A percentile compares a stretch with the other conserved stretches of the same genome.
Conservation (phyloP, 2,329 filamentous ascomycete species). For the Xylariaceae sp. region DNA sequence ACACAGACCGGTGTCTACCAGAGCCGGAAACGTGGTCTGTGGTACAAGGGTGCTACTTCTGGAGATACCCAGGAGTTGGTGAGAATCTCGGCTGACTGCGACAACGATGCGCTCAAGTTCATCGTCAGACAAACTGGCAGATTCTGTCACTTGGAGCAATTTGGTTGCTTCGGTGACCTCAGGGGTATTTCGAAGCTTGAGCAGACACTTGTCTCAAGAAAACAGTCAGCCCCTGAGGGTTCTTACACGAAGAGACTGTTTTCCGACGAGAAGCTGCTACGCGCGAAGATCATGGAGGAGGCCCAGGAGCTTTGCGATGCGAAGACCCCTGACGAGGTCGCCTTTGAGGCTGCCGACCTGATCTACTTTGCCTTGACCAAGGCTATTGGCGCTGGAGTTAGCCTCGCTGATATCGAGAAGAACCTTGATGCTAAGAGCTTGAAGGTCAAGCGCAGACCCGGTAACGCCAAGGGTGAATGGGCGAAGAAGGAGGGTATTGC, state of each 20-base stretch:
- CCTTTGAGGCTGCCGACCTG: conserved; percentile 90
- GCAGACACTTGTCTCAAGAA: conserved; percentile 77
- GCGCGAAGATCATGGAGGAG: conserved; percentile 98
- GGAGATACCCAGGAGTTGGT: conserved; percentile 90
- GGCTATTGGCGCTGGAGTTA: conserved; percentile 78
- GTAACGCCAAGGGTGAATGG: conserved; percentile 92
- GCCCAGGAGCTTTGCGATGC: conserved; percentile 92
- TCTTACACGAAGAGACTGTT: conserved; percentile 94
- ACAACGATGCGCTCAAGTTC: conserved; percentile 87
- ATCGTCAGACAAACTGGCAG: conserved; percentile 83
- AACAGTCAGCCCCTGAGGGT: conserved; percentile 73
- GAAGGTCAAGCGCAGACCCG: conserved; percentile 88
- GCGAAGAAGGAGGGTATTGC: conserved; percentile 73
- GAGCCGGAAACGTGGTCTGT: conserved; percentile 88
- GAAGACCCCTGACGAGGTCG: conserved; percentile 72
- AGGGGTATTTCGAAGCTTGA: conserved; percentile 78
- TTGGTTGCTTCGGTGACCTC: conserved; percentile 86
- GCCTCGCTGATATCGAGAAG: conserved; percentile 80
- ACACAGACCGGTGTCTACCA: conserved; percentile 84
- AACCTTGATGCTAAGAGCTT: conserved; percentile 92
- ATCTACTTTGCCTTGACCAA: conserved; percentile 95
- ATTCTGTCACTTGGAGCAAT: conserved; percentile 91
- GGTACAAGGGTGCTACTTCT: conserved; percentile 94
- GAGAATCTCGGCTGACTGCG: conserved; percentile 81
- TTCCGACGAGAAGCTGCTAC: conserved; percentile 80